phyloP scores from a whole-genome alignment of 805 yeast species.

The Cyberlindnera samutprakarnensis region DNA sequence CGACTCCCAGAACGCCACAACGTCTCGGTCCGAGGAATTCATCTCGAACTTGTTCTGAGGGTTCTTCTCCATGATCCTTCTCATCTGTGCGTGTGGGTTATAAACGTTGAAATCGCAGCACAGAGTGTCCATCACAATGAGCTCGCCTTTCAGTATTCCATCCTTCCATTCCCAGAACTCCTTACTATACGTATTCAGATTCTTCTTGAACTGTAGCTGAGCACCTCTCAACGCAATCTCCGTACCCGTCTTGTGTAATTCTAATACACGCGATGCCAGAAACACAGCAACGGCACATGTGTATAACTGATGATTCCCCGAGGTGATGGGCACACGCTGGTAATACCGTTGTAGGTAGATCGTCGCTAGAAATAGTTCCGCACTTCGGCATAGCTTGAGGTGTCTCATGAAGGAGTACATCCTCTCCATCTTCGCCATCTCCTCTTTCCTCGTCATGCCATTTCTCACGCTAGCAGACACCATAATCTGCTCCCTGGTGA shows the following conservation, averaged over 20 bases:
- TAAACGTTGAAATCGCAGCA: conserved; percentile 18
- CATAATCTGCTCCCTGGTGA: conserved; percentile 9
- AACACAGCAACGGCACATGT: conserved; percentile 7
- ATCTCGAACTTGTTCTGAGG: conserved; percentile 4
- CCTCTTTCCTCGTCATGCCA: background rate
- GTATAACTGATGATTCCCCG: conserved; percentile 1
- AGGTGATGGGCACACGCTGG: conserved; percentile 8
- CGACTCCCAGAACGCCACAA: conserved; percentile 4
- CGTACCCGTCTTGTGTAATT: conserved; percentile 8
- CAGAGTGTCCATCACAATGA: conserved; percentile 16
- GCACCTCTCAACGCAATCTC: conserved; percentile 4
- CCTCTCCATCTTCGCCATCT: conserved; percentile 1
- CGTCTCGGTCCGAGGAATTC: background rate
- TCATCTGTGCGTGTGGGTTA: conserved; percentile 10
- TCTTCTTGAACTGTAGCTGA: conserved; percentile 1
- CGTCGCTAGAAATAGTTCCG: conserved; percentile 5
- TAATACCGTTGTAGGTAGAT: conserved; percentile 15
- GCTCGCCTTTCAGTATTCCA: conserved; percentile 10
- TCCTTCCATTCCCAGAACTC: conserved; percentile 14
- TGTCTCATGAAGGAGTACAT: conserved; percentile 1
- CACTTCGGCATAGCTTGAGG: background rate
- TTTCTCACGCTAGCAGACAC: conserved; percentile 4
- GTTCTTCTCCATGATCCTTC: background rate
- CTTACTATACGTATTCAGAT: conserved; percentile 2
- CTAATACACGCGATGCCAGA: conserved; percentile 16